phyloP scores from a whole-genome alignment of 1,139 yeast species.

The Lodderomyces jiufengensis region DNA sequence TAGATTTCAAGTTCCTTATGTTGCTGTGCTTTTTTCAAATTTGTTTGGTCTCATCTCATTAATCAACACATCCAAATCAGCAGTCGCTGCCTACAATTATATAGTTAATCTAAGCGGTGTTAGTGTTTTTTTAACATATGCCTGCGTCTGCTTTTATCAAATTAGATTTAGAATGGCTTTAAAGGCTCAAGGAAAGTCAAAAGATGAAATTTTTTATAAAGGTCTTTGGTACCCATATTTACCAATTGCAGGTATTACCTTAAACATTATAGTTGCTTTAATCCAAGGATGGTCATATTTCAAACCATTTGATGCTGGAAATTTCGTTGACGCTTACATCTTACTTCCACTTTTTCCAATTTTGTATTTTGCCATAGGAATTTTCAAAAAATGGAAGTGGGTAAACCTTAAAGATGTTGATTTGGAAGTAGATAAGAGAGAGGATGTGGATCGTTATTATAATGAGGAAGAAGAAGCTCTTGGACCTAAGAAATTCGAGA shows the following conservation, averaged over 20 bases:
- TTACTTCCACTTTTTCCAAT: slow-evolving; percentile 55
- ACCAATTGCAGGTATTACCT: slow-evolving; percentile 47
- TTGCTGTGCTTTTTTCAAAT: slow-evolving; percentile 47
- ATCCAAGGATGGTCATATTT: slow-evolving; percentile 70
- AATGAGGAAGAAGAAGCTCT: not conserved
- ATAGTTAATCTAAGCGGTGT: slow-evolving; percentile 56
- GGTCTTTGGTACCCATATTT: slow-evolving; percentile 53
- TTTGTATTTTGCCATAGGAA: slow-evolving; percentile 18
- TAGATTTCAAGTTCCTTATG: slow-evolving; percentile 47
- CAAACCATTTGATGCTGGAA: slow-evolving; percentile 56
- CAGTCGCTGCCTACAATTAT: slow-evolving; percentile 50
- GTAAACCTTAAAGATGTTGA: slow-evolving; percentile 41
- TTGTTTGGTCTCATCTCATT: slow-evolving; percentile 49
- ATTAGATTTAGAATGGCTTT: slow-evolving; percentile 50
- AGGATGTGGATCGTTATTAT: slow-evolving; percentile 23
- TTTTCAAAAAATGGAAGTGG: slow-evolving; percentile 37
- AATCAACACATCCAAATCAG: slow-evolving; percentile 50
- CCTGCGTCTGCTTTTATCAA: slow-evolving; percentile 48
- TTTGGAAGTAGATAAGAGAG: slow-evolving; percentile 40
- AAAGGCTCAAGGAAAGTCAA: slow-evolving; percentile 39
- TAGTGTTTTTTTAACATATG: slow-evolving; percentile 57
- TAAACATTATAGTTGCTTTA: slow-evolving; percentile 53
- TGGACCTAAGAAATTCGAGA: too few relatives aligned
- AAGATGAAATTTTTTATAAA: slow-evolving; percentile 50
- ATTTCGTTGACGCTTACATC: slow-evolving; percentile 64